Evolutionary conservation across 352 stramenopile genomes (phyloP).

Genomic region (Globisporangium iwayamae): DNA sequence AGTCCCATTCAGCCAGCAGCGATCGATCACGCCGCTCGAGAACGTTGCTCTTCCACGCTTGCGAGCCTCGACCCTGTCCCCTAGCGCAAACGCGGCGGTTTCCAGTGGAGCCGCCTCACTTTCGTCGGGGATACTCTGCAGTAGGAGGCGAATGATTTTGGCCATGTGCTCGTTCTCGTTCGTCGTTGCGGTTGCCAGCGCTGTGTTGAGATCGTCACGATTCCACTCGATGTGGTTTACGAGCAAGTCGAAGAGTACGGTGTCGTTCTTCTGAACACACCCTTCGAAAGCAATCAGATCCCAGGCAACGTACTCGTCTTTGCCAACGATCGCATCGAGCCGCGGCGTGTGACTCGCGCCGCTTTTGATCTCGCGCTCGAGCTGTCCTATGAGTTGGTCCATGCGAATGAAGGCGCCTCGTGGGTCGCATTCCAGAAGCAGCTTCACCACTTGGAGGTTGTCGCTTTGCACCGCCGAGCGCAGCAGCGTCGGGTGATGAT

Average conservation of each 20-base stretch:
- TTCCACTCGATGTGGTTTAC: slow-evolving; percentile 10
- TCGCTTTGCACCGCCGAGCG: slow-evolving; percentile 9
- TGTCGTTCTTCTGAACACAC: slow-evolving; percentile 4
- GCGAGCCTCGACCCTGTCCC: slow-evolving; percentile 10
- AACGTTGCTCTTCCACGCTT: slow-evolving; percentile 5
- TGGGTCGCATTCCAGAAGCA: slow-evolving; percentile 27
- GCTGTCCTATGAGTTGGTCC: slow-evolving; percentile 21
- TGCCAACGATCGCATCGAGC: slow-evolving; percentile 7
- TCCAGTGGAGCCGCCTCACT: neutral
- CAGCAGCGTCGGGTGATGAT: slow-evolving; percentile 20
- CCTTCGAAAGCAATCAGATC: slow-evolving; percentile 3
- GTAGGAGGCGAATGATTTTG: neutral
- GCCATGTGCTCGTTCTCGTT: neutral
- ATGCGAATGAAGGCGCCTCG: slow-evolving; percentile 24
- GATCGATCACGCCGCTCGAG: slow-evolving; percentile 15
- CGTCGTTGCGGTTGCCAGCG: neutral
- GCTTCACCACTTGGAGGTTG: slow-evolving; percentile 22
- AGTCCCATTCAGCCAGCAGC: slow-evolving; percentile 21
- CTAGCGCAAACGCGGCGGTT: slow-evolving; percentile 2
- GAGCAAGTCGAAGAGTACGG: slow-evolving; percentile 4
- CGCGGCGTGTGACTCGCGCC: neutral
- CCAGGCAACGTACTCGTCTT: slow-evolving; percentile 4
- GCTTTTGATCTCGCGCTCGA: slow-evolving; percentile 15
- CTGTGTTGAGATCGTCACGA: slow-evolving; percentile 1
- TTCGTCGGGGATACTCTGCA: slow-evolving; percentile 5